Evolutionary conservation across 2,329 filamentous ascomycete genomes (phyloP).

Genomic region (Xylaria sp.): DNA sequence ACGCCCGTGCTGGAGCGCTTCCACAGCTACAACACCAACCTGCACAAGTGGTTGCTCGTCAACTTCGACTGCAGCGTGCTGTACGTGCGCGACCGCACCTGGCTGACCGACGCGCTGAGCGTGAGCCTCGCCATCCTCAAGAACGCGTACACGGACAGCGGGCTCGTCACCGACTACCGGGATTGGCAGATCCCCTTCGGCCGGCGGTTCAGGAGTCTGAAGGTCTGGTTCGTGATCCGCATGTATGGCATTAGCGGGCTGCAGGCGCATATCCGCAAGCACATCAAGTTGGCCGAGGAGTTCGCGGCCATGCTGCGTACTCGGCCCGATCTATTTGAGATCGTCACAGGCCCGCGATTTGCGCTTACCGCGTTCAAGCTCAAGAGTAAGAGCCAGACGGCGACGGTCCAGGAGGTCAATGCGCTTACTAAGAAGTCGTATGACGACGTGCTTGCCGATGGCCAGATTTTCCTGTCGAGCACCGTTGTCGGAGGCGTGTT

Average conservation of each 20-base stretch:
- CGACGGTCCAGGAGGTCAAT: constrained; percentile 66
- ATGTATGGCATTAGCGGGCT: constrained; percentile 83
- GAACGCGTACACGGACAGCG: constrained; percentile 82
- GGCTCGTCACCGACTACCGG: constrained; percentile 91
- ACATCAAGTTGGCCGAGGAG: constrained; percentile 74
- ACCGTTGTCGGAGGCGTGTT: constrained; percentile 78
- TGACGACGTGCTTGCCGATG: constrained; percentile 76
- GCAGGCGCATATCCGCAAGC: constrained; percentile 76
- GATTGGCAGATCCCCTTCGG: constrained; percentile 98
- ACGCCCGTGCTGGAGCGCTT: constrained; percentile 69
- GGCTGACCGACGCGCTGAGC: constrained; percentile 81
- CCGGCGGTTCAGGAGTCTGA: constrained; percentile 85
- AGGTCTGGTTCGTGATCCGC: constrained; percentile 94
- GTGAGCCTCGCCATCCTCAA: constrained; percentile 77
- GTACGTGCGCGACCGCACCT: constrained; percentile 78
- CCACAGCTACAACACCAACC: constrained; percentile 93
- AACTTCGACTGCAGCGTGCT: constrained; percentile 90
- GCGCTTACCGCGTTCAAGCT: constrained; percentile 77
- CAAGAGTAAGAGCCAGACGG: constrained; percentile 45
- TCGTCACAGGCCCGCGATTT: constrained; percentile 80
- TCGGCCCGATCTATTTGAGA: constrained; percentile 76
- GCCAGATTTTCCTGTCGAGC: constrained; percentile 85
- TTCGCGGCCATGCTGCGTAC: constrained; percentile 71
- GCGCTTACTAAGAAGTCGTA: constrained; percentile 78
- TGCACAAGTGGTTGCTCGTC: constrained; percentile 97